phyloP scores from a whole-genome alignment of 2,329 filamentous ascomycete genomes.

The Samsoniella hepiali region DNA sequence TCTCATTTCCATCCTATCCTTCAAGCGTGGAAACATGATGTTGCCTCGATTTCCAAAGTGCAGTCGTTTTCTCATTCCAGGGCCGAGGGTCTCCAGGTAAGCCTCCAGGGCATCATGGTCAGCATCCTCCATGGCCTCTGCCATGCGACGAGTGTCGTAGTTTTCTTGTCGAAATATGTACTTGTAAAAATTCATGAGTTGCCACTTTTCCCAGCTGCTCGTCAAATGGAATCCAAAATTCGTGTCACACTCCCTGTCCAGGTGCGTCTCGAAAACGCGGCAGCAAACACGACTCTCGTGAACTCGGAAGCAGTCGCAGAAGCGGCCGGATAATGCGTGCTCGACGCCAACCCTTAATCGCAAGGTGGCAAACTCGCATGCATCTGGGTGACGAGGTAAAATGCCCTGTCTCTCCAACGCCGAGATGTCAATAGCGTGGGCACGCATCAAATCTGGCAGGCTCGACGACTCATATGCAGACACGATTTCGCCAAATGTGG shows the following conservation, averaged over 20 bases:
- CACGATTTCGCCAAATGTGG: neutral
- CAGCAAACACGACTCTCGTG: neutral
- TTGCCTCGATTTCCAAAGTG: neutral
- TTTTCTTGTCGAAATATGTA: neutral
- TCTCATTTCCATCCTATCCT: neutral
- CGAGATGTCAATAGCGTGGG: neutral
- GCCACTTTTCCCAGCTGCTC: neutral
- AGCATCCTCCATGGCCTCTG: neutral
- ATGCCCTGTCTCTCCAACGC: neutral
- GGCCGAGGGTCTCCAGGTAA: neutral
- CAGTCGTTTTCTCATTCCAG: neutral
- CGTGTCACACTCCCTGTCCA: neutral
- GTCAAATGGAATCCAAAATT: slow-evolving; percentile 4
- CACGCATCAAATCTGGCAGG: neutral
- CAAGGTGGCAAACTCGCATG: neutral
- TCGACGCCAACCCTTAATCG: neutral
- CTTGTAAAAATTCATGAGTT: neutral
- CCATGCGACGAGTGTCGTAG: neutral
- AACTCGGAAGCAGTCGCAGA: neutral
- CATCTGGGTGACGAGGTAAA: neutral
- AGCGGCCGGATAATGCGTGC: neutral
- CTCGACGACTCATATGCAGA: neutral
- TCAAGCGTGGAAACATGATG: neutral
- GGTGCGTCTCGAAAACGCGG: neutral
- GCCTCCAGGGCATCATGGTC: neutral